Evolutionary conservation across 805 yeast species (phyloP).

Genomic region (Cyberlindnera japonica): DNA sequence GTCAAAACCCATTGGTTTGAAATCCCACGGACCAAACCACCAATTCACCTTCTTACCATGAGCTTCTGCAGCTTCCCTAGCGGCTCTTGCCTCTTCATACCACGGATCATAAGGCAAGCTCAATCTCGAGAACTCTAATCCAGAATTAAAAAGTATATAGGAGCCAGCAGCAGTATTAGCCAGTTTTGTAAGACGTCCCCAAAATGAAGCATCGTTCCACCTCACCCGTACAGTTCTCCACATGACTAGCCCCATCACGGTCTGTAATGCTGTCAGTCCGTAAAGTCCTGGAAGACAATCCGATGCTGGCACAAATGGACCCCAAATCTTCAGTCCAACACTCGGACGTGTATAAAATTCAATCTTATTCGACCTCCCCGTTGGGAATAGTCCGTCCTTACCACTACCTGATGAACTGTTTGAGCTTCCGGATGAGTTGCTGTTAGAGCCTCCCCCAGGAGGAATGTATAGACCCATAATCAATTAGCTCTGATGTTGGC

Average conservation of each 20-base stretch:
- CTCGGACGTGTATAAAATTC: slow-evolving; percentile 44
- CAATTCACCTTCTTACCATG: slow-evolving; percentile 46
- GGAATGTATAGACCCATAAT: slow-evolving; percentile 5
- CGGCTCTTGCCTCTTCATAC: slow-evolving; percentile 60
- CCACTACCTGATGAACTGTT: slow-evolving; percentile 1
- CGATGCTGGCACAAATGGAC: slow-evolving; percentile 71
- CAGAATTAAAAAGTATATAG: slow-evolving; percentile 47
- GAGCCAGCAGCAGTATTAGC: slow-evolving; percentile 41
- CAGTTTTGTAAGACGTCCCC: slow-evolving; percentile 30
- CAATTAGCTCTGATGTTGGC: no score
- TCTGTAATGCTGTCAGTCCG: slow-evolving; percentile 49
- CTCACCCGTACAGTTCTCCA: slow-evolving; percentile 23
- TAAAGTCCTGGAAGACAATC: slow-evolving; percentile 56
- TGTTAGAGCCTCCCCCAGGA: not conserved
- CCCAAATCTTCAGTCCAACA: slow-evolving; percentile 59
- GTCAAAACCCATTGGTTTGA: slow-evolving; percentile 45
- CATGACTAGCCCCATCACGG: slow-evolving; percentile 42
- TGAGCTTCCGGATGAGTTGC: not conserved
- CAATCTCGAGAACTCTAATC: slow-evolving; percentile 53
- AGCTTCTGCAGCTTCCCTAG: slow-evolving; percentile 41
- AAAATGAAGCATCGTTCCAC: slow-evolving; percentile 26
- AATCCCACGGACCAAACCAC: slow-evolving; percentile 68
- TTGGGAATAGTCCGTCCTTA: not conserved
- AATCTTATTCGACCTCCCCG: slow-evolving; percentile 6
- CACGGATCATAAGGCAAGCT: slow-evolving; percentile 59